phyloP scores from a whole-genome alignment of 495 filamentous ascomycete species.

The Xylaria sp. region DNA sequence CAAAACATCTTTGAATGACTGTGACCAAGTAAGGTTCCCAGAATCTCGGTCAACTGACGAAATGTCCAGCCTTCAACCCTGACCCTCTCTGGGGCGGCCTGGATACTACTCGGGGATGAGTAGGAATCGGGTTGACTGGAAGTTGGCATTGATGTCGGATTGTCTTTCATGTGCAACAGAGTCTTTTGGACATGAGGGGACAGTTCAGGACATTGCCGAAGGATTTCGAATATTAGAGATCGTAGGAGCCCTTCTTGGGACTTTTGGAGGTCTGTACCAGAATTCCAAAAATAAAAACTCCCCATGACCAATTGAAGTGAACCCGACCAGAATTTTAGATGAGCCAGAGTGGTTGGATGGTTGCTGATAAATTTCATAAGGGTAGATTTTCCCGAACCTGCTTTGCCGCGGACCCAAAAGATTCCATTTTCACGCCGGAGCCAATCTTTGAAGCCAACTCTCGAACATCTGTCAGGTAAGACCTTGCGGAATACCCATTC shows the following conservation, averaged over 20 bases:
- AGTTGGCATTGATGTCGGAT: background rate
- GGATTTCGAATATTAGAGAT: background rate
- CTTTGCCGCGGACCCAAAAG: background rate
- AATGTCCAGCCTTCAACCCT: background rate
- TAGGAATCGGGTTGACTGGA: background rate
- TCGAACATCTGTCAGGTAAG: background rate
- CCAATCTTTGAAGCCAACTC: background rate
- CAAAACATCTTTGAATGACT: background rate
- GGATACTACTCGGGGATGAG: background rate
- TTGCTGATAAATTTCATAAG: background rate
- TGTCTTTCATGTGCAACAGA: background rate
- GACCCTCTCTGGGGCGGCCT: background rate
- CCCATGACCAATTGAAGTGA: background rate
- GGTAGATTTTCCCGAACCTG: background rate
- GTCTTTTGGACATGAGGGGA: background rate
- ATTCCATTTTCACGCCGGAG: background rate
- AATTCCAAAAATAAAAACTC: background rate
- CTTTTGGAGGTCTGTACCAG: background rate
- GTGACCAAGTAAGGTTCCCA: background rate
- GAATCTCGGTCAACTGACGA: background rate
- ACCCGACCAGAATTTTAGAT: background rate
- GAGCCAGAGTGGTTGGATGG: background rate
- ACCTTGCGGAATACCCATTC: background rate
- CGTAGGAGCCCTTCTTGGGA: background rate
- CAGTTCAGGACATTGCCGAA: background rate